Base-by-base conservation (phyloP, 495 filamentous ascomycete genomes). In the Rusavskia elegans region DNA sequence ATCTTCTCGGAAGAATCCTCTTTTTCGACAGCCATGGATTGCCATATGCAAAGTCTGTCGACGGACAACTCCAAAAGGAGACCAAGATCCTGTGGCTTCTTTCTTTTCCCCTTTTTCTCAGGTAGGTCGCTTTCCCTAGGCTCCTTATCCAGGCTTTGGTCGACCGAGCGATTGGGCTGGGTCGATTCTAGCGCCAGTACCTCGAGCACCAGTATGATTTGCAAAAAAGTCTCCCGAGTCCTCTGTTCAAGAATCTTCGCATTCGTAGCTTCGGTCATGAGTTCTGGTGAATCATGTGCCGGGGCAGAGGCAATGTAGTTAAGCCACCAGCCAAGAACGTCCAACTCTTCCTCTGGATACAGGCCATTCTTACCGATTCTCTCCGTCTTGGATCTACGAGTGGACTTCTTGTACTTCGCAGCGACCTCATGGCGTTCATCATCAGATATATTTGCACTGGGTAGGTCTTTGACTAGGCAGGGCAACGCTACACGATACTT, bases 11-110 rank as follows among this genome's bases (percentile, higher is more conserved):
- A 62, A 25, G 70, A 69, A 44, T 76, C 78, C 40, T 67, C 57
- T 39, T 72, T 70, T 25, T 79, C 79, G 6, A 72, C 63, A 11
- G 77, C 74, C 49, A 85, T 78, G n/a, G 88, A 87, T 60, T 95
- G 89, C 93, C 93, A 98, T 38, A 98, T 98, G 62, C 88, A 93
- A 21, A 98, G 71, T 35, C 88, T 79, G 63, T 98, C 93, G 11
- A 94, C 76, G 48, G 94, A 80, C 4, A 94, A 68, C 58, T 97
- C 90, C 8, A 98, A 71, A 20, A 89, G 72, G 1, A 81, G 64
- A 25, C 70, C 68, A 17, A 84, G 63, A 61, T 85, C 73, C 52
- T 76, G 75, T 0, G 59, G 52, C 53, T 76, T 80, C 61, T 7
- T 58, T 59, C 13, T 59, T 59, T 50, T 63, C 56, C 48, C 64